Conservation (phyloP, 169 alveolate genomes). For the Neospora caninum region DNA sequence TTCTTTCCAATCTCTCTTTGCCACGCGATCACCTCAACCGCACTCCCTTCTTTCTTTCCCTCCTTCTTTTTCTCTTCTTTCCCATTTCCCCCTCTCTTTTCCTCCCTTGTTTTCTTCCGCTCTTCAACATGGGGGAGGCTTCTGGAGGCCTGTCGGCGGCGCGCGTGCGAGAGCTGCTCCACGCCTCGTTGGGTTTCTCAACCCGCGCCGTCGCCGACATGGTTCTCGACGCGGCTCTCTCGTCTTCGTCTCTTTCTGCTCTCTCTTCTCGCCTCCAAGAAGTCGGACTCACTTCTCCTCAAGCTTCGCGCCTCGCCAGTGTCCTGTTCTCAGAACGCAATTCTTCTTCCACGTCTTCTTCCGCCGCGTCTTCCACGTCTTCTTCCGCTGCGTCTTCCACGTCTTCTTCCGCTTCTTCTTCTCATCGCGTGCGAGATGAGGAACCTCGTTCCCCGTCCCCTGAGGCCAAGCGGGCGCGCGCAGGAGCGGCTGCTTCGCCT, state of each 20-base stretch:
- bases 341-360: background rate
- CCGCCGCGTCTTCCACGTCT: background rate
- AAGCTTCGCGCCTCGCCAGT: background rate
- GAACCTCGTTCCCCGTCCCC: background rate
- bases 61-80: background rate
- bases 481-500: background rate
- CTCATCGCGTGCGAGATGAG: background rate
- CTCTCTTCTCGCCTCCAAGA: constrained; percentile 36
- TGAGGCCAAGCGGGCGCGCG: background rate
- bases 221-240: constrained; percentile 13
- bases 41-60: background rate
- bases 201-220: constrained; percentile 25
- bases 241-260: background rate
- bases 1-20: background rate
- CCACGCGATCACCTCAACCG: background rate
- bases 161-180: constrained; percentile 6
- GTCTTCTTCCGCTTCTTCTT: background rate
- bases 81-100: background rate
- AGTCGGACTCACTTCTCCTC: background rate
- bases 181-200: background rate
- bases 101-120: background rate
- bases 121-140: background rate
- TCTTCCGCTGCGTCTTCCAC: background rate
- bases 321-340: background rate
- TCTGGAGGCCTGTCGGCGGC: background rate